Base-by-base conservation (phyloP, 169 alveolate species). In the Eimeria falciformis region DNA sequence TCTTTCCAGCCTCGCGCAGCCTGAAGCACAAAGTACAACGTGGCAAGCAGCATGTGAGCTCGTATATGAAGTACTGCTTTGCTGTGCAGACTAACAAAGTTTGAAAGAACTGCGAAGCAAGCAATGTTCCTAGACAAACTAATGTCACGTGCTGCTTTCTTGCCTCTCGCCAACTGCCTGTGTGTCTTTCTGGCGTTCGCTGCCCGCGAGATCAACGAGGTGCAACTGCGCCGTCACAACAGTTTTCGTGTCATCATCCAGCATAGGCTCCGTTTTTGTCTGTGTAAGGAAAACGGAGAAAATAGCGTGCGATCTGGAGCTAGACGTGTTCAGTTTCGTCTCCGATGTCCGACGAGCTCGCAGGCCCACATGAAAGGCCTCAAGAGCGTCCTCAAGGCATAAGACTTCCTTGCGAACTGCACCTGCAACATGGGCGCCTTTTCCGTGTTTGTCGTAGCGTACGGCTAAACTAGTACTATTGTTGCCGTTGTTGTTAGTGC, bases 171-270 rank as follows among this genome's bases (percentile, higher is more conserved):
- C 89, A 11, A 40, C 43, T n/a, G 89, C 50, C 33, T 17, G 77
- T 1, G 89, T 79, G 75, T 79, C 89, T 53, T 55, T 50, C 75
- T 79, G 89, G 11, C 89, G n/a, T 21, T 79, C 89, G 33, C 89
- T 79, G 21, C 89, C 89, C n/a, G 89, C 89, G 37, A 79, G 89
- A 53, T 79, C 89, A 11, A 79, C 89, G 75, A 79, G 14, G 73
- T 79, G 89, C 37, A 79, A 73, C 47, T 79, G 89, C 33, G 89
- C 89, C 6, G 75, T 4, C 29, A 53, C 75, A 50, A 7, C 89
- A n/a, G 23, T 21, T 14, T 37, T 37, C 68, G 33, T 75, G 14
- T n/a, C 75, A 18, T 5, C 53, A 14, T 14, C 89, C 56, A 3
- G 33, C 50, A 14, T 23, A 25, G 37, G 23, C 40, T 45, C 55